Percentiles rank a stretch among this genome's conserved stretches.
These are phyloP conservation scores for Kodamaea derodonti DNA, from an alignment of 1,139 yeast genomes.

Conservation along the genomic window DNA sequence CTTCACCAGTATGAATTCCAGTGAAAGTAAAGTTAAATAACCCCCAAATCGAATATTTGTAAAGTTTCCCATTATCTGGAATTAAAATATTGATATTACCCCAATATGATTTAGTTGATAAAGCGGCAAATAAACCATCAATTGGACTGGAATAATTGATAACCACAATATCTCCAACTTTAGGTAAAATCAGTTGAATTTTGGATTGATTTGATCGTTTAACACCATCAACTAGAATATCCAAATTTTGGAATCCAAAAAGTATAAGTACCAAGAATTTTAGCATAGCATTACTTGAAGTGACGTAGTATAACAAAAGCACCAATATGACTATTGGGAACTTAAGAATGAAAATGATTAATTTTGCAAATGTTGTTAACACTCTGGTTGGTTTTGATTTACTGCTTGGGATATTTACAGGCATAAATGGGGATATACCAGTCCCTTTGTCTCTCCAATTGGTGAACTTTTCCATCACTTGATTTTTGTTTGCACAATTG, in stretches of 20 bases:
- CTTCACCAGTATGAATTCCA: constrained; percentile 9
- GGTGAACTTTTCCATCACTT: constrained; percentile 66
- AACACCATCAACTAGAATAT: constrained; percentile 49
- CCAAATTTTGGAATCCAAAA: constrained; percentile 28
- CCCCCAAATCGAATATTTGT: constrained; percentile 29
- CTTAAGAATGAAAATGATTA: constrained; percentile 22
- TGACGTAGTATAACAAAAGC: constrained; percentile 8
- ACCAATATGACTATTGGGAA: constrained; percentile 17
- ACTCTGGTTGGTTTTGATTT: constrained; percentile 7
- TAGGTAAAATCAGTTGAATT: constrained; percentile 37
- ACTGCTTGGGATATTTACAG: constrained; percentile 22
- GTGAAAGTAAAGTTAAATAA: constrained; percentile 34
- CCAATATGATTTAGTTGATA: constrained; percentile 23
- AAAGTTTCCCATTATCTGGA: constrained; percentile 40
- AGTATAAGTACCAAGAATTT: constrained; percentile 11
- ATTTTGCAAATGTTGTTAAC: constrained; percentile 11
- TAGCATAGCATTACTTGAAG: constrained; percentile 8
- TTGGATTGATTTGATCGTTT: constrained; percentile 37
- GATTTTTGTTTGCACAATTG: constrained; percentile 2
- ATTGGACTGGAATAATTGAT: constrained; percentile 56
- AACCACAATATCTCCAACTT: constrained; percentile 39
- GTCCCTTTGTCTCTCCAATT: constrained; percentile 76
- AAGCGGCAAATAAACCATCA: constrained; percentile 40
- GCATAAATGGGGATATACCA: constrained; percentile 78
- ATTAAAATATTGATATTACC: constrained; percentile 38